These are phyloP conservation scores for Quercus robur DNA, from an alignment of 306 rosid genomes.

Conservation along the genomic window DNA sequence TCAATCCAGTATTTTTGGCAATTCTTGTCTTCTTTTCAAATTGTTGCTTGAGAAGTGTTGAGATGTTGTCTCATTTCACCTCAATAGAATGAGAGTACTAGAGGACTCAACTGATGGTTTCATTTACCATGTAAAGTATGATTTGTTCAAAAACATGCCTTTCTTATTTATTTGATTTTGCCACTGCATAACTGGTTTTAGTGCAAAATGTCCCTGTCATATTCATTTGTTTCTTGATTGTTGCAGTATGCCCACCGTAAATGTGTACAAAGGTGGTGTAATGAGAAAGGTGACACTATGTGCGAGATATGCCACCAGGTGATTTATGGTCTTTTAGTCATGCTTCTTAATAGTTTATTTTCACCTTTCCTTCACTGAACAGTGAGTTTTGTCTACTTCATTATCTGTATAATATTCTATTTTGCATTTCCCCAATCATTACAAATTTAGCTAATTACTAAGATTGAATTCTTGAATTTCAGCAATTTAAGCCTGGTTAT, in stretches of 20 bases:
- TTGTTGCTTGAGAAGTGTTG: too few relatives aligned
- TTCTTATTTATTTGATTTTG: background rate
- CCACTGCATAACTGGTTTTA: background rate
- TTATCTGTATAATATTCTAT: background rate
- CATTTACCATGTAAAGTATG: too few relatives aligned
- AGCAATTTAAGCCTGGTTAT: constrained; percentile 88
- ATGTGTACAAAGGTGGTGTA: constrained; percentile 93
- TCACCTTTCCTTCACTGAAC: background rate
- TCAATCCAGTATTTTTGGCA: too few relatives aligned
- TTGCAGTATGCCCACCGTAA: constrained; percentile 93
- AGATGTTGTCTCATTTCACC: too few relatives aligned
- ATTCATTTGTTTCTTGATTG: constrained; percentile 2
- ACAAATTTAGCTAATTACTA: background rate
- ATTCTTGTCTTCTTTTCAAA: too few relatives aligned
- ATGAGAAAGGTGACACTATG: constrained; percentile 86
- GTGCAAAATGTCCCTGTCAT: background rate
- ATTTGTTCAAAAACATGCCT: background rate
- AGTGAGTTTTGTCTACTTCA: background rate
- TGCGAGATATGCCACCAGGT: constrained; percentile 99
- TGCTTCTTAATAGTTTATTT: constrained; percentile 4
- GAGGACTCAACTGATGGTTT: too few relatives aligned
- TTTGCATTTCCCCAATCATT: background rate
- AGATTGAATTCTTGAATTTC: constrained; percentile 13
- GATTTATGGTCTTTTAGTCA: constrained; percentile 8
- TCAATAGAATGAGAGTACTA: too few relatives aligned